Evolutionary conservation across 352 stramenopile species (phyloP).

Genomic region (Globisporangium mamillatum): DNA sequence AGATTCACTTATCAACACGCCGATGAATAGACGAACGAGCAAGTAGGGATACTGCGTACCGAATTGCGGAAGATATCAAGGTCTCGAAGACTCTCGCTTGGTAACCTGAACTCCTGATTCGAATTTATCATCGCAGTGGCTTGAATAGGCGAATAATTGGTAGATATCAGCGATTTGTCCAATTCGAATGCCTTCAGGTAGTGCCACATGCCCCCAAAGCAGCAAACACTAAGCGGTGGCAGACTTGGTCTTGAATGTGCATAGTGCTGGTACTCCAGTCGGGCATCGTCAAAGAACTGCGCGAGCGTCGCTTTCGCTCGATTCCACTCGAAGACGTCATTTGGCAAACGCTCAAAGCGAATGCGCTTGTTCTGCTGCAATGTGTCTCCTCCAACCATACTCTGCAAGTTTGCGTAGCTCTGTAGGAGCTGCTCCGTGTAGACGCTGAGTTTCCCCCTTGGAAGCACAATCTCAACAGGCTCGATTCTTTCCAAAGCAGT

Average conservation of each 20-base stretch:
- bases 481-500: conserved; percentile 26
- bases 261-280: conserved; percentile 11
- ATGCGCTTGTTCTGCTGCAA: conserved; percentile 17
- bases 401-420: conserved; percentile 19
- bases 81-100: conserved; percentile 26
- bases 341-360: conserved; percentile 27
- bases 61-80: conserved; percentile 43
- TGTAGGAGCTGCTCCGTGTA: conserved; percentile 41
- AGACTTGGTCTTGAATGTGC: conserved; percentile 13
- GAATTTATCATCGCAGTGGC: conserved; percentile 1
- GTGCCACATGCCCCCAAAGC: conserved; percentile 31
- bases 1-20: not conserved
- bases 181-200: conserved; percentile 30
- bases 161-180: conserved; percentile 25
- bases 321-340: conserved; percentile 24
- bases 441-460: conserved; percentile 29
- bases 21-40: not conserved
- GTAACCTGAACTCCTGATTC: conserved; percentile 20
- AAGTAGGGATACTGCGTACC: conserved; percentile 14
- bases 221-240: conserved; percentile 23
- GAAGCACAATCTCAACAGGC: conserved; percentile 46
- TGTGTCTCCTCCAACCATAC: not conserved
- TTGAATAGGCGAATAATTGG: conserved; percentile 23
- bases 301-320: not conserved
- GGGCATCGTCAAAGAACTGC: conserved; percentile 11